Evolutionary conservation across 495 filamentous ascomycete species (phyloP).

Genomic region (Chaetomium cochliodes): DNA sequence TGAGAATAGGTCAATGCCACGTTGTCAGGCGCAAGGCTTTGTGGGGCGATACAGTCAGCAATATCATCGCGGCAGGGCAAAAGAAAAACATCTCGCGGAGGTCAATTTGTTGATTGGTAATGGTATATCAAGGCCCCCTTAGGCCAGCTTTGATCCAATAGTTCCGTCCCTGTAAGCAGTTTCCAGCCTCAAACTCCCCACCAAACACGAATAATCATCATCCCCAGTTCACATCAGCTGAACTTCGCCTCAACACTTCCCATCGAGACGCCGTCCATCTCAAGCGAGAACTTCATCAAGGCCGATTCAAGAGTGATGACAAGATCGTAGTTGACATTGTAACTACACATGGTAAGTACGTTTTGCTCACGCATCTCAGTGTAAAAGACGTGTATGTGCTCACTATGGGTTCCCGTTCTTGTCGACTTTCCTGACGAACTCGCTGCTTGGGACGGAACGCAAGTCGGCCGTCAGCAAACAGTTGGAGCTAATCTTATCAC

Average conservation of each 20-base stretch:
- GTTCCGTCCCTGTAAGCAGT: too few relatives aligned
- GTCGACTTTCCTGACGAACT: neutral
- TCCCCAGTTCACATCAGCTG: neutral
- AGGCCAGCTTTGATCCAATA: too few relatives aligned
- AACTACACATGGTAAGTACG: neutral
- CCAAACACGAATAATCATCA: neutral
- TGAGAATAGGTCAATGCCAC: too few relatives aligned
- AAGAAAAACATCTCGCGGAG: too few relatives aligned
- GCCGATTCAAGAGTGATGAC: neutral
- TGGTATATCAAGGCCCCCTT: too few relatives aligned
- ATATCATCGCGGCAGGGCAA: too few relatives aligned
- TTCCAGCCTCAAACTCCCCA: neutral
- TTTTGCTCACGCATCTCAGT: neutral
- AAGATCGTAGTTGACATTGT: neutral
- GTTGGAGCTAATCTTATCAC: neutral
- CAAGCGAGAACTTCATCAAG: neutral
- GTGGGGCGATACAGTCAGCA: too few relatives aligned
- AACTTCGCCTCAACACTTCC: neutral
- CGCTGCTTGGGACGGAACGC: neutral
- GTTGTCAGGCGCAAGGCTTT: too few relatives aligned
- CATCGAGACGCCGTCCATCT: neutral
- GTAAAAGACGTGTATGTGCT: neutral
- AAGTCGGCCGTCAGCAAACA: neutral
- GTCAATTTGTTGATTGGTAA: too few relatives aligned
- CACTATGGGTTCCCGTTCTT: neutral